Conservation (phyloP, 371 early-diverging fungal species). For the Mucor indicus region DNA sequence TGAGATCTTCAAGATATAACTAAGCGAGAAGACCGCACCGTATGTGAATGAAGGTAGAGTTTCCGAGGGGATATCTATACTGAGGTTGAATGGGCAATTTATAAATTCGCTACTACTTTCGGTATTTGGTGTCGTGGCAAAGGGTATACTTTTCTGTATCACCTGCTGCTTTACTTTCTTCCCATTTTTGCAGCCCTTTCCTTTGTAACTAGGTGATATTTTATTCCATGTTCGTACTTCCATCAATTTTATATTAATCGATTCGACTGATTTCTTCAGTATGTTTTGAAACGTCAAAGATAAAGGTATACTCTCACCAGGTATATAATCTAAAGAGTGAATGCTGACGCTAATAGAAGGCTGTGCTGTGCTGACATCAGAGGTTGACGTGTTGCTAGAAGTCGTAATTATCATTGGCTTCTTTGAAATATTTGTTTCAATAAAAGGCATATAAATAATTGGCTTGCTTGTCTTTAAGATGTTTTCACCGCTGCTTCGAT, state of each 20-base stretch:
- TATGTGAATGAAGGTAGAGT: slow-evolving; percentile 14
- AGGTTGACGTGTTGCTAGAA: slow-evolving; percentile 3
- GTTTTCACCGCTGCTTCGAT: slow-evolving; percentile 2
- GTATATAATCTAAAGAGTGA: slow-evolving; percentile 7
- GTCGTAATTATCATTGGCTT: slow-evolving; percentile 3
- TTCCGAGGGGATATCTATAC: neutral
- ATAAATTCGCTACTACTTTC: no score
- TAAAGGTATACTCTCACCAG: slow-evolving; percentile 3
- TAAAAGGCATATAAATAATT: slow-evolving; percentile 12
- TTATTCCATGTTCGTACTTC: slow-evolving; percentile 13
- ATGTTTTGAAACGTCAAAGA: neutral
- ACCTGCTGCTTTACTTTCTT: neutral
- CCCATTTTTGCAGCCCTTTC: neutral
- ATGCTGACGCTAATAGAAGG: neutral
- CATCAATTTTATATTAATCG: neutral
- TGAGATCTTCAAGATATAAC: slow-evolving; percentile 4
- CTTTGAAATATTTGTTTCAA: slow-evolving; percentile 15
- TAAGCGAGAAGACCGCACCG: slow-evolving; percentile 6
- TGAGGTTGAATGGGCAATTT: neutral
- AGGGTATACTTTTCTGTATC: neutral
- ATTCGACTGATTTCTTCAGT: neutral
- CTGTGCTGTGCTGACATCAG: neutral
- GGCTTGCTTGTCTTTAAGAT: slow-evolving; percentile 3
- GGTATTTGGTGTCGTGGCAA: no score
- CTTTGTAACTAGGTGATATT: neutral